Evolutionary conservation across 2,329 filamentous ascomycete genomes (phyloP), one percentile per base, ranked within the genome.

Genomic region (Lecanosticta acicola): DNA sequence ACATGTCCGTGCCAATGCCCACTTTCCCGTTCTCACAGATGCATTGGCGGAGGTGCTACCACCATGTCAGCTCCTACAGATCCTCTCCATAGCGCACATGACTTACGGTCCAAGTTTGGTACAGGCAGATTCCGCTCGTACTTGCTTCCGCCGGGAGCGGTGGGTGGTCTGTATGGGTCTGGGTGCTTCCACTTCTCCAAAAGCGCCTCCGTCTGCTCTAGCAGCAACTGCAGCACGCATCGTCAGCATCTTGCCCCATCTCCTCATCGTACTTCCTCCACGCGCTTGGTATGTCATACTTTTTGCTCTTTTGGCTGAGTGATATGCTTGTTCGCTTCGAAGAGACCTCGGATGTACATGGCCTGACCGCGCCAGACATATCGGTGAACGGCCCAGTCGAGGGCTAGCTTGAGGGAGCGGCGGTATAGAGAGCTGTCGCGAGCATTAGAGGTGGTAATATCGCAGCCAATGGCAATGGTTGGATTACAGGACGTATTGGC

Each of bases 111-210:
- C 48, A 94, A 74, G 57, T 84, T 82, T 26, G 84, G 89, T 47
- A 80, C 78, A 26, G 88, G 87, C 44, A 97, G 68, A 69, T 98
- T 98, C 67, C 93, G 80, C 72, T 97, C 93, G 70, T 85, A 97
- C 77, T 97, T 97, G 55, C 88, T 95, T 57, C 91, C 93, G 77
- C 93, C 93, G 9, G 93, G 93, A 32, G 93, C 91, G 34, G 88
- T 94, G 11, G 93, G 93, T 55, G 84, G 80, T 58, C 80, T 76
- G 67, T 95, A 97, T 24, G 93, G 90, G 67, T 98, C 93, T 3
- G 93, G 93, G 65, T 98, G 93, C 73, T 97, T 97, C 91, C 91
- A 98, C 68, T 84, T 86, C 62, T 93, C 81, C 53, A 98, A 73
- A 48, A 96, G 67, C 58, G 84, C 84, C 69, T 97, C 90, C 3